Evolutionary conservation across 1,139 yeast genomes (phyloP).

Genomic region (Blastobotrys malaysiensis): DNA sequence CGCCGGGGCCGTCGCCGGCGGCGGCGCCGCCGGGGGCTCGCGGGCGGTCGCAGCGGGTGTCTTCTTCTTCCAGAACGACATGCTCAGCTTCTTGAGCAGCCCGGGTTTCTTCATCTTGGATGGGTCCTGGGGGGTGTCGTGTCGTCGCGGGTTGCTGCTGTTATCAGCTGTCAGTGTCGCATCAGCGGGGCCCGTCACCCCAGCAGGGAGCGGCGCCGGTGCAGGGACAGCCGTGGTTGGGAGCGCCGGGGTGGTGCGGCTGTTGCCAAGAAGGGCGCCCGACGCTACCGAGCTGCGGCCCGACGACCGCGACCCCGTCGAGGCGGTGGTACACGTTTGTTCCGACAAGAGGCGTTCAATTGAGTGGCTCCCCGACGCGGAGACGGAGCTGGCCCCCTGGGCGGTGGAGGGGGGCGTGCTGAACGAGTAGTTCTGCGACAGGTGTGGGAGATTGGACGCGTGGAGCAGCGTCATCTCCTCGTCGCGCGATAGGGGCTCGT

Average conservation of each 20-base stretch:
- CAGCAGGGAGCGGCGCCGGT: background rate
- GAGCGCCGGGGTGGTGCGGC: conserved; percentile 6
- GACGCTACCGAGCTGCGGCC: conserved; percentile 4
- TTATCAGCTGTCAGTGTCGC: too few relatives aligned
- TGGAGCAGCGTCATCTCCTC: conserved; percentile 23
- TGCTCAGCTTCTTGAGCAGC: conserved; percentile 2
- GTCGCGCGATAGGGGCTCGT: conserved; percentile 23
- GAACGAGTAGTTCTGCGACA: conserved; percentile 15
- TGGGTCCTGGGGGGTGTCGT: background rate
- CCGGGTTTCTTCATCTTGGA: background rate
- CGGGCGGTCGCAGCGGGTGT: background rate
- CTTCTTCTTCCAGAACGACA: background rate
- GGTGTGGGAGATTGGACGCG: conserved; percentile 18
- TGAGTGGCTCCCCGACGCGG: conserved; percentile 18
- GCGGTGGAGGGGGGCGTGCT: conserved; percentile 4
- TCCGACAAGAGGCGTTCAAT: conserved; percentile 11
- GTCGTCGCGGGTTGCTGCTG: background rate
- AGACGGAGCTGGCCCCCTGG: conserved; percentile 12
- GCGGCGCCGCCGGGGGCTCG: background rate
- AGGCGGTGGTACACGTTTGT: background rate
- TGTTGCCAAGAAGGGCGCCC: background rate
- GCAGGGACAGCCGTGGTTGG: background rate
- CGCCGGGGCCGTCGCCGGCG: background rate
- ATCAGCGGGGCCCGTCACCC: background rate
- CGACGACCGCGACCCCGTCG: conserved; percentile 6